Evolutionary conservation across 2,329 filamentous ascomycete genomes (phyloP).

Genomic region (Daldinia sp.): DNA sequence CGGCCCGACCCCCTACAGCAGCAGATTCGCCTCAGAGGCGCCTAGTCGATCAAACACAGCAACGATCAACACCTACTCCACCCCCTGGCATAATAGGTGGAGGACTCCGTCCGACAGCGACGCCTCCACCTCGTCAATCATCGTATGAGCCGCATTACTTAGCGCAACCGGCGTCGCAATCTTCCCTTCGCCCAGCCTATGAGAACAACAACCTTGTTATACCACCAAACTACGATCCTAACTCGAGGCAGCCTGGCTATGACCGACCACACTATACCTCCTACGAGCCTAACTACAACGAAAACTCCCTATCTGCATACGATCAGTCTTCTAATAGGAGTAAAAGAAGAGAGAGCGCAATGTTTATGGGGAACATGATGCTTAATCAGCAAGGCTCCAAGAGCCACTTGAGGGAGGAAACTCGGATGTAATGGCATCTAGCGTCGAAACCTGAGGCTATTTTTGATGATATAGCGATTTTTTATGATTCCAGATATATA

Average conservation of each 20-base stretch:
- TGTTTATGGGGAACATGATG: slow-evolving; percentile 65
- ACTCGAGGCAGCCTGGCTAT: slow-evolving; percentile 50
- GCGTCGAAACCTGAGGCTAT: not conserved
- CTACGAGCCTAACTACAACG: slow-evolving; percentile 51
- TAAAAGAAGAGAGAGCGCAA: slow-evolving; percentile 70
- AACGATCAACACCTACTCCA: slow-evolving; percentile 63
- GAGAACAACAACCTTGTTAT: slow-evolving; percentile 57
- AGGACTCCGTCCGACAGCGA: slow-evolving; percentile 53
- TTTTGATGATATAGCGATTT: slow-evolving; percentile 4
- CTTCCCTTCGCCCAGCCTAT: slow-evolving; percentile 58
- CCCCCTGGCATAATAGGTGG: slow-evolving; percentile 53
- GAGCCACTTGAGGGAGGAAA: slow-evolving; percentile 67
- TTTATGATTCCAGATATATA: slow-evolving; percentile 27
- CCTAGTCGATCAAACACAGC: slow-evolving; percentile 57
- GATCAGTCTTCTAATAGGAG: slow-evolving; percentile 56
- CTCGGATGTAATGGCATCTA: slow-evolving; percentile 53
- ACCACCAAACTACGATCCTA: slow-evolving; percentile 54
- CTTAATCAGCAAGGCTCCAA: slow-evolving; percentile 64
- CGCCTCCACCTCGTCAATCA: slow-evolving; percentile 58
- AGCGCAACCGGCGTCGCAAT: slow-evolving; percentile 52
- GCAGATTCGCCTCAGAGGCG: slow-evolving; percentile 66
- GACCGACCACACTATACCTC: slow-evolving; percentile 55
- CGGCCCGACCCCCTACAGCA: slow-evolving; percentile 63
- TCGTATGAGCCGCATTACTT: slow-evolving; percentile 61
- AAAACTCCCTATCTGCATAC: slow-evolving; percentile 49